phyloP scores from a whole-genome alignment of 805 yeast species.

The Cyberlindnera xylosilytica region DNA sequence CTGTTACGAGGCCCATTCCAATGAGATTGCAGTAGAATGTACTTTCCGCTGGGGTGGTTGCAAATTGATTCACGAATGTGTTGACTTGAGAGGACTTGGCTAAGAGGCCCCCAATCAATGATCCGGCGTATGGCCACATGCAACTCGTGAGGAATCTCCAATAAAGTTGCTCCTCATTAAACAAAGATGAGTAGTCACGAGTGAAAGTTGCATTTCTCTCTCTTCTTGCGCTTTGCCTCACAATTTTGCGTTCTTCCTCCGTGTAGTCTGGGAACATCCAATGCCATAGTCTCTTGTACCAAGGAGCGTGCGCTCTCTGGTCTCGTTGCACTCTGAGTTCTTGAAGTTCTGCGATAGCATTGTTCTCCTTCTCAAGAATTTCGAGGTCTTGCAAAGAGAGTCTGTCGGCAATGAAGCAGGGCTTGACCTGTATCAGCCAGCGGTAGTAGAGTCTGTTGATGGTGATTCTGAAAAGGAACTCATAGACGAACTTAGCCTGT shows the following conservation, averaged over 20 bases:
- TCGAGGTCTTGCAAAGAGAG: slow-evolving; percentile 3
- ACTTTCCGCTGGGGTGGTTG: slow-evolving; percentile 37
- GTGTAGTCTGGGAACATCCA: slow-evolving; percentile 9
- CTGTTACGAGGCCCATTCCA: slow-evolving; percentile 31
- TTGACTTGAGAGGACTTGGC: slow-evolving; percentile 21
- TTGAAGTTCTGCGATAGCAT: background rate
- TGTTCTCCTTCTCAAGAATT: slow-evolving; percentile 2
- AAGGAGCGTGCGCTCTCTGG: background rate
- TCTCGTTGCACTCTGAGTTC: background rate
- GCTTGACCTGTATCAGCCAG: slow-evolving; percentile 32
- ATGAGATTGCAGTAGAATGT: slow-evolving; percentile 32
- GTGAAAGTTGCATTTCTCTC: background rate
- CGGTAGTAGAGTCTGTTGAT: slow-evolving; percentile 35
- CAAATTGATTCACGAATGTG: slow-evolving; percentile 19
- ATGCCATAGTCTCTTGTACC: slow-evolving; percentile 4
- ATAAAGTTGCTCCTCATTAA: background rate
- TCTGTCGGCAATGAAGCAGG: slow-evolving; percentile 30
- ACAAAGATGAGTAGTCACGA: slow-evolving; percentile 4
- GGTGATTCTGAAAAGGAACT: slow-evolving; percentile 20
- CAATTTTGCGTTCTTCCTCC: slow-evolving; percentile 1
- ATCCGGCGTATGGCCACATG: slow-evolving; percentile 8
- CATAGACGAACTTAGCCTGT: slow-evolving; percentile 17
- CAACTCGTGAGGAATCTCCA: slow-evolving; percentile 4
- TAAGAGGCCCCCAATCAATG: slow-evolving; percentile 1
- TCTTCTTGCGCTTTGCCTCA: background rate